These are phyloP conservation scores for Wickerhamomyces chaumierensis DNA, from an alignment of 805 yeast genomes.

Conservation along the genomic window DNA sequence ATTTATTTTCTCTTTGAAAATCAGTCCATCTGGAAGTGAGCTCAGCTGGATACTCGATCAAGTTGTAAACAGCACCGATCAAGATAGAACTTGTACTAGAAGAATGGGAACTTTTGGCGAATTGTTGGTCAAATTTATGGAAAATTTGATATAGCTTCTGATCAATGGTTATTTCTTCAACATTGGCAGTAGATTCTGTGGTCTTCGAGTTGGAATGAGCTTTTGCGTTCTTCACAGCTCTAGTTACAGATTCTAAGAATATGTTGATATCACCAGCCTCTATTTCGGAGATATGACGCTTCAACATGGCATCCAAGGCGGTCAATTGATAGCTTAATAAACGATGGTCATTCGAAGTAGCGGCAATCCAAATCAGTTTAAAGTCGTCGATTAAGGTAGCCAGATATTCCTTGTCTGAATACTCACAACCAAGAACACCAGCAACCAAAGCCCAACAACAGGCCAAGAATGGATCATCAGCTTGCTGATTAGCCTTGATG, in stretches of 20 bases:
- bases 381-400: constrained; percentile 47
- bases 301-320: constrained; percentile 19
- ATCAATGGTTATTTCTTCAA: neutral
- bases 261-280: neutral
- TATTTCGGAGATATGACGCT: neutral
- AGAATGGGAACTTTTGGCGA: constrained; percentile 17
- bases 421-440: constrained; percentile 43
- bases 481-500: constrained; percentile 24
- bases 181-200: neutral
- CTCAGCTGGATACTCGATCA: constrained; percentile 8
- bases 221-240: neutral
- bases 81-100: constrained; percentile 20
- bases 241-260: neutral
- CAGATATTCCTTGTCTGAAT: constrained; percentile 40
- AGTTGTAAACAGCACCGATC: constrained; percentile 27
- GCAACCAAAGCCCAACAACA: constrained; percentile 52
- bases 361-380: constrained; percentile 50
- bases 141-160: neutral
- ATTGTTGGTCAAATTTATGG: constrained; percentile 28
- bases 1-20: neutral
- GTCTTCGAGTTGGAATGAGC: too few relatives aligned
- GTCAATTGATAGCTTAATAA: neutral
- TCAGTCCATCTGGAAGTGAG: neutral
- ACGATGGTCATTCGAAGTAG: constrained; percentile 10
- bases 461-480: constrained; percentile 19